A percentile compares a stretch with the other conserved stretches of the same genome.
Conservation (phyloP, 331 rosid genomes). For the Malus hybrid region DNA sequence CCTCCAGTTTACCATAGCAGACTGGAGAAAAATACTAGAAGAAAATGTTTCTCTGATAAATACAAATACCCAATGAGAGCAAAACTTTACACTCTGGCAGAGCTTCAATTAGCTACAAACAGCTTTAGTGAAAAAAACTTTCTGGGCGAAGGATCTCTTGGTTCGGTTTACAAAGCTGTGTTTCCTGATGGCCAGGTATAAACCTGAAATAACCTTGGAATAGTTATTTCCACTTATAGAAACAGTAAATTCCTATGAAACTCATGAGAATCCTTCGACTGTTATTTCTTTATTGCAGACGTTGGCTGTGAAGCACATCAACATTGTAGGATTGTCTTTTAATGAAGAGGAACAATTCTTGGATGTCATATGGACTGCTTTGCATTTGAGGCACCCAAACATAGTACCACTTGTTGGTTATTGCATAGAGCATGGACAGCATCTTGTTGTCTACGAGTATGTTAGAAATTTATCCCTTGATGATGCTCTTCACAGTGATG, state of each 20-base stretch:
- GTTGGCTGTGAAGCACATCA: constrained; percentile 68
- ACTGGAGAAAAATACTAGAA: constrained; percentile 22
- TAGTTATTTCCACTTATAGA: not conserved
- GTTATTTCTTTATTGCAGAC: constrained; percentile 23
- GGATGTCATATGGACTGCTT: constrained; percentile 61
- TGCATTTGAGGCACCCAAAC: constrained; percentile 71
- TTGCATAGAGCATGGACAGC: constrained; percentile 76
- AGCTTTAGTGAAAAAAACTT: constrained; percentile 52
- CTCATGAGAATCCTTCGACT: not conserved
- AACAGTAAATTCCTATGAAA: not conserved
- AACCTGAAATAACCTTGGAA: not conserved
- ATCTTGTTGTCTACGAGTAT: constrained; percentile 60
- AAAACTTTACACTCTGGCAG: constrained; percentile 51
- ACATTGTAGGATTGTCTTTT: constrained; percentile 47
- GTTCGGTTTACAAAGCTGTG: constrained; percentile 77
- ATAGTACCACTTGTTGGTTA: constrained; percentile 65
- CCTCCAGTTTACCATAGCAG: constrained; percentile 31
- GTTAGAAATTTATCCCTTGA: constrained; percentile 56
- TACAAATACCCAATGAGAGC: constrained; percentile 27
- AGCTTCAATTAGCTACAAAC: constrained; percentile 69
- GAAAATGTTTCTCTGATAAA: constrained; percentile 30
- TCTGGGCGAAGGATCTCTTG: constrained; percentile 90
- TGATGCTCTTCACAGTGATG: constrained; percentile 51
- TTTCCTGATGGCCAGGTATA: constrained; percentile 69
- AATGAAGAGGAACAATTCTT: constrained; percentile 69